Conservation (phyloP, 2,329 filamentous ascomycete genomes). For the Aspergillus intermedius region DNA sequence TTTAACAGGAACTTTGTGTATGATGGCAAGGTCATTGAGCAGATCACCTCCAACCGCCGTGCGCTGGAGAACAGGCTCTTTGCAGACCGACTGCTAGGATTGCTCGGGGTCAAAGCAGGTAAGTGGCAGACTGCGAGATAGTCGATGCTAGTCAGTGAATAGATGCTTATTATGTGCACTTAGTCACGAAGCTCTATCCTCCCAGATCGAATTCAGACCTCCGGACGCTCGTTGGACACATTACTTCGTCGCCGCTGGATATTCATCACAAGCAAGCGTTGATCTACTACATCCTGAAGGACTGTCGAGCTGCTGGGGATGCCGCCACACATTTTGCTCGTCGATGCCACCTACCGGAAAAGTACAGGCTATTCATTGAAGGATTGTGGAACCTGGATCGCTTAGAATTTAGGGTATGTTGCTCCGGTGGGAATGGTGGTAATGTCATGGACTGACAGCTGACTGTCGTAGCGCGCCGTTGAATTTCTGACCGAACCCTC, state of each 20-base stretch:
- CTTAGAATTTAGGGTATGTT: slow-evolving; percentile 56
- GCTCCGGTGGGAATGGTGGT: background rate
- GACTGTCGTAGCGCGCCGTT: slow-evolving; percentile 51
- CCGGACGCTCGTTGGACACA: slow-evolving; percentile 61
- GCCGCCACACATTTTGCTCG: slow-evolving; percentile 55
- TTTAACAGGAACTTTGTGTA: slow-evolving; percentile 56
- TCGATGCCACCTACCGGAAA: slow-evolving; percentile 61
- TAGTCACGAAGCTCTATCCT: slow-evolving; percentile 62
- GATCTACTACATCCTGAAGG: slow-evolving; percentile 76
- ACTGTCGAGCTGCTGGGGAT: slow-evolving; percentile 54
- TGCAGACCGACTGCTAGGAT: slow-evolving; percentile 68
- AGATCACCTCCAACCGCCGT: slow-evolving; percentile 62
- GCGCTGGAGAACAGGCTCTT: slow-evolving; percentile 65
- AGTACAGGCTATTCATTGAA: slow-evolving; percentile 73
- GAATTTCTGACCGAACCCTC: slow-evolving; percentile 74
- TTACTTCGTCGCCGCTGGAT: slow-evolving; percentile 59
- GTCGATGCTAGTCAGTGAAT: background rate
- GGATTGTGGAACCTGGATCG: slow-evolving; percentile 77
- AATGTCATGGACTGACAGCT: background rate
- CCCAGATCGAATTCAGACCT: slow-evolving; percentile 64
- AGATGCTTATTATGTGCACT: slow-evolving; percentile 7
- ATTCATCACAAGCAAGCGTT: slow-evolving; percentile 75
- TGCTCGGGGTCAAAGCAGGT: slow-evolving; percentile 66
- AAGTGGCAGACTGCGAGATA: slow-evolving; percentile 14
- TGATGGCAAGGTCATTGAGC: slow-evolving; percentile 53